Conservation (phyloP, 805 yeast species). For the Priceomyces castillae region DNA sequence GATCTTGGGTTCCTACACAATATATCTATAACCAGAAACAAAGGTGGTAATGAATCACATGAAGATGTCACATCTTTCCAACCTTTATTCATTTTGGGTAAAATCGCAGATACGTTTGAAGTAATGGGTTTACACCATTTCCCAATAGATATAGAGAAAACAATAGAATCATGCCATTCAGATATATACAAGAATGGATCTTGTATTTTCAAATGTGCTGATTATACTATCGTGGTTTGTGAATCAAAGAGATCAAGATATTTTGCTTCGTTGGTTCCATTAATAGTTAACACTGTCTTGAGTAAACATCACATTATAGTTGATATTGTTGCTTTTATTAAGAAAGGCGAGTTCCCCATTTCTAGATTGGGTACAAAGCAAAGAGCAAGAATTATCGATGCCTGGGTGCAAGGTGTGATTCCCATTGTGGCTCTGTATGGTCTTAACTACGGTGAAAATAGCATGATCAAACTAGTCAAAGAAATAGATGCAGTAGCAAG, state of each 20-base stretch:
- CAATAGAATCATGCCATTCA: constrained; percentile 46
- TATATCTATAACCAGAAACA: constrained; percentile 47
- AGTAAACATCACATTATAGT: constrained; percentile 77
- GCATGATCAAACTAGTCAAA: constrained; percentile 56
- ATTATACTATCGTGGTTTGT: constrained; percentile 70
- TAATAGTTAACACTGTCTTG: constrained; percentile 74
- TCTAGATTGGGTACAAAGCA: constrained; percentile 76
- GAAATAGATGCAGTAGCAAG: constrained; percentile 47
- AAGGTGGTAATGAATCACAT: constrained; percentile 25
- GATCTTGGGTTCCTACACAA: constrained; percentile 91
- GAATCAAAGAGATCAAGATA: constrained; percentile 53
- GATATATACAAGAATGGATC: constrained; percentile 57
- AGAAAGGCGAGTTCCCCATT: constrained; percentile 58
- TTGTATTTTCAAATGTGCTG: constrained; percentile 79
- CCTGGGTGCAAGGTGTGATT: constrained; percentile 47
- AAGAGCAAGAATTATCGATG: constrained; percentile 63
- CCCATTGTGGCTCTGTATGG: constrained; percentile 43
- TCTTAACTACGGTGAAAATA: constrained; percentile 65
- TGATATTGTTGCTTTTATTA: constrained; percentile 81
- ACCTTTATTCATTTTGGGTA: constrained; percentile 80
- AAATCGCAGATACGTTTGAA: constrained; percentile 84
- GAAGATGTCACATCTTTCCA: constrained; percentile 50
- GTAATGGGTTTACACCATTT: constrained; percentile 88
- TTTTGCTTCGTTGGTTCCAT: constrained; percentile 75
- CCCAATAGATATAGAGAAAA: constrained; percentile 73